Evolutionary conservation across 345 rosid species (phyloP), one percentile per base, ranked within the genome.

Genomic region (Eutrema yunnanense): DNA sequence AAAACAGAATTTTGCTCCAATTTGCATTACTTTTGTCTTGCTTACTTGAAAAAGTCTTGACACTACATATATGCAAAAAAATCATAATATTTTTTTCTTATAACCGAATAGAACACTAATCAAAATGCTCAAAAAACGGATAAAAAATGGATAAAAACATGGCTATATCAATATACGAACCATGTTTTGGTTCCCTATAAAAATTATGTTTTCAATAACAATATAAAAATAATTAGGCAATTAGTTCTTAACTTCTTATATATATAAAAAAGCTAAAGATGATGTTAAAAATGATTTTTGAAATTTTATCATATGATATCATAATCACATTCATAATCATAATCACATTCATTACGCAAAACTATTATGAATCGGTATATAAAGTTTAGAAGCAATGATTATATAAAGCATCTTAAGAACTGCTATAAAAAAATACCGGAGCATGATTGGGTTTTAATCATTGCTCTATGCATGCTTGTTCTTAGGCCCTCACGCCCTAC

Each of bases 361-460:
- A 38, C 43, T 48, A 65, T 30, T 4, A 73, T 9, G 30, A 66
- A 38, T 27, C 52, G 29, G 33, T 36, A 12, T 11, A 66, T 26
- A 36, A 67, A 54, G 36, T 44, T 16, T 11, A 55, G 42, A 54
- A 67, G 63, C 47, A 62, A 74, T 67, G 68, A 74, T 66, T 50
- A 50, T 6, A 59, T 41, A 66, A 50, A 57, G 52, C 61, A 57
- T 30, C 13, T 44, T 47, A 47, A 50, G 26, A 13, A 66, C 66
- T 50, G 61, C 54, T 74, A 63, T 33, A 67, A 43, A 67, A 43
- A 50, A 42, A 59, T 33, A 50, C 22, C 9, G 22, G 36, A 60
- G 73, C 73, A 74, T 75, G 79, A 75, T 75, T 68, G 74, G 69
- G 29, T 14, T 43, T 51, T 43, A 75, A 75, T 75, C 73, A 75